Percentiles rank a stretch among this genome's conserved stretches.
phyloP scores from a whole-genome alignment of 768 basidiomycete genomes.

The Panellus pusillus region DNA sequence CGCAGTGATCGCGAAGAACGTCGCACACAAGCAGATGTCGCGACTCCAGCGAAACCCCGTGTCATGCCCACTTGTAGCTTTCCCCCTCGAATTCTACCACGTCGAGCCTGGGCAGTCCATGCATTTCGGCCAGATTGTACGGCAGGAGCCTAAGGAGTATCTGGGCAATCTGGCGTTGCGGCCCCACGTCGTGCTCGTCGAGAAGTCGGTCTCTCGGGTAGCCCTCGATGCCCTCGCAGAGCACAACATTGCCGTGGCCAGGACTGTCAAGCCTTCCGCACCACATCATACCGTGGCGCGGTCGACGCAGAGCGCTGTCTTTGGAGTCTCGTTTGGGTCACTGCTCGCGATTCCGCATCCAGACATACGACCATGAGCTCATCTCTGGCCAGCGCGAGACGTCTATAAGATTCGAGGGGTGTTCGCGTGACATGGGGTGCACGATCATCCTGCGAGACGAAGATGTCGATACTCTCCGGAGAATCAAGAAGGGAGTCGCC shows the following conservation, averaged over 20 bases:
- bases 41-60: too few species aligned
- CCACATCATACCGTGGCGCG: constrained; percentile 87
- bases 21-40: too few species aligned
- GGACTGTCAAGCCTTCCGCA: constrained; percentile 85
- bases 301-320: constrained; percentile 92
- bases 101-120: constrained; percentile 92
- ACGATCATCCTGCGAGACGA: too few species aligned
- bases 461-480: too few species aligned
- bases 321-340: constrained; percentile 91
- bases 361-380: too few species aligned
- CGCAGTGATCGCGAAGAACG: too few species aligned
- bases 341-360: too few species aligned
- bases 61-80: constrained; percentile 97
- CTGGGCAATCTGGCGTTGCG: constrained; percentile 86
- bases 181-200: constrained; percentile 90
- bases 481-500: too few species aligned
- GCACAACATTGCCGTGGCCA: constrained; percentile 86
- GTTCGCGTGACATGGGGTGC: constrained; percentile 89
- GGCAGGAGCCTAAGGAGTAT: constrained; percentile 94
- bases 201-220: too few species aligned
- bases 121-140: constrained; percentile 86
- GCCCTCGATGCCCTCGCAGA: constrained; percentile 85
- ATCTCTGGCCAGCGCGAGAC: constrained; percentile 94
- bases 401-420: constrained; percentile 98
- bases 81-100: constrained; percentile 91